phyloP scores from a whole-genome alignment of 192 early-diverging fungal genomes.

The Coemansia sp. region DNA sequence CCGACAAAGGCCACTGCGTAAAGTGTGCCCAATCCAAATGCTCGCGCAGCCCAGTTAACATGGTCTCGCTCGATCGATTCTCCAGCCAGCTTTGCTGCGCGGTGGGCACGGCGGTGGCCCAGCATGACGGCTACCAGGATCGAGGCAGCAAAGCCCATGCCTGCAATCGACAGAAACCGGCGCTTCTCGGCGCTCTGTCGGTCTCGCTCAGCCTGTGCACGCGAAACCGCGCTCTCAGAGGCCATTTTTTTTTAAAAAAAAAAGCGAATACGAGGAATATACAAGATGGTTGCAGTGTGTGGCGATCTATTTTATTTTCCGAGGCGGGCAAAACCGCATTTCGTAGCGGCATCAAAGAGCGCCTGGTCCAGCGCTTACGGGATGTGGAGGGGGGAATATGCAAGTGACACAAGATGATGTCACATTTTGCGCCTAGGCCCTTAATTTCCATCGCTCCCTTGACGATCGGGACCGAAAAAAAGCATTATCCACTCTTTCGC shows the following conservation, averaged over 20 bases:
- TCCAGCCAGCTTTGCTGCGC: conserved; percentile 14
- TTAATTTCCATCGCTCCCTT: background rate
- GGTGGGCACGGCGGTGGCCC: conserved; percentile 41
- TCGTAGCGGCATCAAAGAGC: background rate
- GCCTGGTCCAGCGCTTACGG: background rate
- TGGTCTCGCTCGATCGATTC: conserved; percentile 21
- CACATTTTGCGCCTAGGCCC: background rate
- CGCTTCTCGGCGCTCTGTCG: conserved; percentile 37
- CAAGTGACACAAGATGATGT: conserved; percentile 1
- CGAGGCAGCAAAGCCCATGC: conserved; percentile 31
- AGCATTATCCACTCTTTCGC: background rate
- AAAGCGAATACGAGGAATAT: background rate
- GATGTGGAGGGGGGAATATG: background rate
- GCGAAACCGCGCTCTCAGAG: background rate
- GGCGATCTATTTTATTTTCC: background rate
- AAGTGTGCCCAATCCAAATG: conserved; percentile 44
- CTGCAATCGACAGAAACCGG: conserved; percentile 21
- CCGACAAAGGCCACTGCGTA: conserved; percentile 42
- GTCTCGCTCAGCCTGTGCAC: conserved; percentile 22
- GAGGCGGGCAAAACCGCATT: background rate
- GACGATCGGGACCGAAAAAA: background rate
- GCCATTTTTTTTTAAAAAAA: background rate
- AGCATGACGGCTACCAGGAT: conserved; percentile 27
- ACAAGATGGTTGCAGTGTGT: background rate
- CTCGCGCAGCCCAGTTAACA: conserved; percentile 27